Conservation (phyloP, 106 monocot species). For the Dioscorea zingiberensis region DNA sequence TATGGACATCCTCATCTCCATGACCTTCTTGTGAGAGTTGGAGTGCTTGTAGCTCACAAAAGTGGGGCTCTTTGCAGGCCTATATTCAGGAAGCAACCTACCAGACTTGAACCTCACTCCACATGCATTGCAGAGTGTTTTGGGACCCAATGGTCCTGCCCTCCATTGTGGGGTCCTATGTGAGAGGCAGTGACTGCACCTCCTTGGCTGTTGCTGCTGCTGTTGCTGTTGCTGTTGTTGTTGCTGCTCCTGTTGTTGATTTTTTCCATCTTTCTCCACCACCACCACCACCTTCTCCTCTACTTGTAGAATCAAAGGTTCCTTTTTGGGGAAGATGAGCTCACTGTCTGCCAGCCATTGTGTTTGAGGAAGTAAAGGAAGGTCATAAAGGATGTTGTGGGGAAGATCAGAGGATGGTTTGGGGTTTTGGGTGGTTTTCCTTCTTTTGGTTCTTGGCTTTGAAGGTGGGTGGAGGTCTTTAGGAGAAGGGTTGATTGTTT, state of each 20-base stretch:
- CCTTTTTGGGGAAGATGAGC: conserved; percentile 50
- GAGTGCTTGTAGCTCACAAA: conserved; percentile 86
- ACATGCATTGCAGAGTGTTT: conserved; percentile 73
- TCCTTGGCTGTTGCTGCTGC: conserved; percentile 20
- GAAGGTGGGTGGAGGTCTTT: background rate
- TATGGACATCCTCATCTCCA: conserved; percentile 69
- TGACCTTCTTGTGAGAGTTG: conserved; percentile 88
- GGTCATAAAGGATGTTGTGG: conserved; percentile 3
- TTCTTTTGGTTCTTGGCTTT: conserved; percentile 1
- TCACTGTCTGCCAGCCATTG: conserved; percentile 85
- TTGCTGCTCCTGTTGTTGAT: background rate
- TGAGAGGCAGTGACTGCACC: conserved; percentile 74
- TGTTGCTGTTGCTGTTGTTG: background rate
- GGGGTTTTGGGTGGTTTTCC: conserved; percentile 2
- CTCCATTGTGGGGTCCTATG: conserved; percentile 92
- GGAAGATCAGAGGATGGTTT: background rate
- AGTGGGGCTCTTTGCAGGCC: conserved; percentile 87
- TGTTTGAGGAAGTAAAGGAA: conserved; percentile 45
- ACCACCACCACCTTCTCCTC: conserved; percentile 6
- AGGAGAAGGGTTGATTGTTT: no score
- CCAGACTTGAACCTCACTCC: conserved; percentile 78
- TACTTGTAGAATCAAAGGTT: background rate
- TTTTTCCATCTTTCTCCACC: no score
- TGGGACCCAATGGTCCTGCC: conserved; percentile 72
- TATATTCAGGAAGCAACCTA: conserved; percentile 77